Conservation (phyloP, 768 basidiomycete genomes). For the Agrocybe chaxingu region DNA sequence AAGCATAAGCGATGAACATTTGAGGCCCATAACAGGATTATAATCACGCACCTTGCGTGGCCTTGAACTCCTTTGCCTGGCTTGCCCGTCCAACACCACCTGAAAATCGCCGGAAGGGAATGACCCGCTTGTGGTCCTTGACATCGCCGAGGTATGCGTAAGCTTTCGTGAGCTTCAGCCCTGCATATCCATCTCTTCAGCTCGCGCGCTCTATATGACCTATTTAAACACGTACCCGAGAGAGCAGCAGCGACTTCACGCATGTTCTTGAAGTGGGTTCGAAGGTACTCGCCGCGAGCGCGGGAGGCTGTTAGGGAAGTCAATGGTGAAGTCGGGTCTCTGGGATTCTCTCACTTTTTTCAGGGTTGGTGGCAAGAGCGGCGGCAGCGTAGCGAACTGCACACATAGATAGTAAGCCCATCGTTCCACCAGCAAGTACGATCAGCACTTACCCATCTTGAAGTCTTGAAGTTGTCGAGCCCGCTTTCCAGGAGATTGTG, state of each 20-base stretch:
- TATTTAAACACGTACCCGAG: slow-evolving; percentile 55
- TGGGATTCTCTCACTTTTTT: slow-evolving; percentile 71
- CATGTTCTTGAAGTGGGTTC: slow-evolving; percentile 99
- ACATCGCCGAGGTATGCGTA: slow-evolving; percentile 93
- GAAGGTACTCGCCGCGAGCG: slow-evolving; percentile 94
- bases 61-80: slow-evolving; percentile 95
- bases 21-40: not conserved
- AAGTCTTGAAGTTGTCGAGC: slow-evolving; percentile 51
- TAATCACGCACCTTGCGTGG: slow-evolving; percentile 79
- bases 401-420: slow-evolving; percentile 17
- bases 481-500: slow-evolving; percentile 26
- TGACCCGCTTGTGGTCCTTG: slow-evolving; percentile 92
- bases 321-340: slow-evolving; percentile 4
- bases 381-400: slow-evolving; percentile 93
- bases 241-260: slow-evolving; percentile 96
- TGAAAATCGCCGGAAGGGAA: slow-evolving; percentile 94
- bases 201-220: not conserved
- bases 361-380: slow-evolving; percentile 84
- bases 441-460: slow-evolving; percentile 61
- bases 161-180: slow-evolving; percentile 91
- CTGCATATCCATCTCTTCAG: slow-evolving; percentile 34
- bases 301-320: slow-evolving; percentile 62
- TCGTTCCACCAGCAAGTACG: slow-evolving; percentile 9
- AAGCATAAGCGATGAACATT: slow-evolving; percentile 1
- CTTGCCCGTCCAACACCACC: slow-evolving; percentile 94